Conservation (phyloP, 2,329 filamentous ascomycete species). For the Aspergillus quadrilineatus region DNA sequence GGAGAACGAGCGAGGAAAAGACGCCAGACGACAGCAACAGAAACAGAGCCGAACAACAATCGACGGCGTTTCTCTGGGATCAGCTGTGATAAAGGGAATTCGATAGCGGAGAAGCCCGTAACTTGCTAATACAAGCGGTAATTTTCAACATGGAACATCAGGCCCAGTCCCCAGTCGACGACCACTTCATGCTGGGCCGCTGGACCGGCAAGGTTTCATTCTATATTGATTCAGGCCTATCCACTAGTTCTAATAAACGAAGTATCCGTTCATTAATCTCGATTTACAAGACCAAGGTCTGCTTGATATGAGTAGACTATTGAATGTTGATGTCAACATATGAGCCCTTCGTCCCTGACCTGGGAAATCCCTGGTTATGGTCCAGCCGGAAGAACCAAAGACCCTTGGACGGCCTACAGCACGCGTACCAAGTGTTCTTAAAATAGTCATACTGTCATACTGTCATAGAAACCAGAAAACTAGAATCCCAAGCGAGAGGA, state of each 20-base stretch:
- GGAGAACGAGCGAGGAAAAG: conserved; percentile 5
- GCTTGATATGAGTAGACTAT: background rate
- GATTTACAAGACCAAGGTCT: background rate
- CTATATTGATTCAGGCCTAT: background rate
- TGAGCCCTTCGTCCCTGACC: background rate
- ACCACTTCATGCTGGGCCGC: too few species aligned
- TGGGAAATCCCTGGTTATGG: background rate
- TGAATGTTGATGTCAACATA: background rate
- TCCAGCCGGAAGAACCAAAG: background rate
- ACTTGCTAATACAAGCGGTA: conserved; percentile 1
- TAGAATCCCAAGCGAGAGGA: background rate
- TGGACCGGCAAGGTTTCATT: background rate
- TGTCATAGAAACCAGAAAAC: background rate
- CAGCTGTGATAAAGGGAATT: conserved; percentile 14
- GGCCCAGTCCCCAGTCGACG: too few species aligned
- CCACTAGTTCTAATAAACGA: background rate
- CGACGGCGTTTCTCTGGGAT: conserved; percentile 9
- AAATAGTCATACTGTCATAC: background rate
- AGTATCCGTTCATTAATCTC: background rate
- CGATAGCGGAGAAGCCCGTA: conserved; percentile 1
- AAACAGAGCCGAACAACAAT: conserved; percentile 12
- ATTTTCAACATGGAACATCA: background rate
- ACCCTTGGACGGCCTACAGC: background rate
- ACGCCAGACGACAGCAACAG: conserved; percentile 7
- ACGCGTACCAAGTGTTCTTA: conserved; percentile 4